A percentile compares a stretch with the other conserved stretches of the same genome.
phyloP scores from a whole-genome alignment of 2,329 filamentous ascomycete genomes.

The Amauroascus verrucosus region DNA sequence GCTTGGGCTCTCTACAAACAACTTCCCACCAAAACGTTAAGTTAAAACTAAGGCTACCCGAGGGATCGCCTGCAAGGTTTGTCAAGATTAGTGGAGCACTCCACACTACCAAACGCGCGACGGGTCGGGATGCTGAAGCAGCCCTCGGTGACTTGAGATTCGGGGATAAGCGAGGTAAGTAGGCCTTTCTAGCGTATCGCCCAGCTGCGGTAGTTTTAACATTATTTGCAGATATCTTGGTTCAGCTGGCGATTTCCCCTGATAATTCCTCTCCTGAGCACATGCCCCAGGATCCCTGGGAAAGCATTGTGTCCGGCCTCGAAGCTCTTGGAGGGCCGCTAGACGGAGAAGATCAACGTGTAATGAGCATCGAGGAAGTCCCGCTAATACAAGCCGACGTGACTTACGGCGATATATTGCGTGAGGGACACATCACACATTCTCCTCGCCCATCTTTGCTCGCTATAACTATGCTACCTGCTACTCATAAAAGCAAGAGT shows the following conservation, averaged over 20 bases:
- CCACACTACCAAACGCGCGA: constrained; percentile 91
- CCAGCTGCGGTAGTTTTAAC: not conserved
- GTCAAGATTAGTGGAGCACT: constrained; percentile 96
- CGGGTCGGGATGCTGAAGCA: constrained; percentile 87
- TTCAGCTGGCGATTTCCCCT: constrained; percentile 84
- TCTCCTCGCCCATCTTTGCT: constrained; percentile 81
- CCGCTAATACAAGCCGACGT: constrained; percentile 92
- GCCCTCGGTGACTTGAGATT: constrained; percentile 85
- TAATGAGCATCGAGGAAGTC: constrained; percentile 82
- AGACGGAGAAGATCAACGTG: constrained; percentile 75
- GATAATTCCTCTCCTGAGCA: constrained; percentile 75
- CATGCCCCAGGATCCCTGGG: constrained; percentile 88
- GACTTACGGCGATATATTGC: constrained; percentile 82
- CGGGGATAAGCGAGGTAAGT: constrained; percentile 67
- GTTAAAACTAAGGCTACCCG: constrained; percentile 82
- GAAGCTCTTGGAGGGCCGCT: constrained; percentile 83
- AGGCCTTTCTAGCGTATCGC: not conserved
- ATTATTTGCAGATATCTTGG: constrained; percentile 60
- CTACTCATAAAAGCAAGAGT: constrained; percentile 53
- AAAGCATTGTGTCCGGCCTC: constrained; percentile 88
- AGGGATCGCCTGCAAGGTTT: constrained; percentile 95
- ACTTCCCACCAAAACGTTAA: constrained; percentile 98
- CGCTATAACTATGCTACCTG: constrained; percentile 84
- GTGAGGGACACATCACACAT: constrained; percentile 76
- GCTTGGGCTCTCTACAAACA: constrained; percentile 80